These are phyloP conservation scores for Letharia lupina DNA, from an alignment of 495 filamentous ascomycete genomes.

Conservation along the genomic window DNA sequence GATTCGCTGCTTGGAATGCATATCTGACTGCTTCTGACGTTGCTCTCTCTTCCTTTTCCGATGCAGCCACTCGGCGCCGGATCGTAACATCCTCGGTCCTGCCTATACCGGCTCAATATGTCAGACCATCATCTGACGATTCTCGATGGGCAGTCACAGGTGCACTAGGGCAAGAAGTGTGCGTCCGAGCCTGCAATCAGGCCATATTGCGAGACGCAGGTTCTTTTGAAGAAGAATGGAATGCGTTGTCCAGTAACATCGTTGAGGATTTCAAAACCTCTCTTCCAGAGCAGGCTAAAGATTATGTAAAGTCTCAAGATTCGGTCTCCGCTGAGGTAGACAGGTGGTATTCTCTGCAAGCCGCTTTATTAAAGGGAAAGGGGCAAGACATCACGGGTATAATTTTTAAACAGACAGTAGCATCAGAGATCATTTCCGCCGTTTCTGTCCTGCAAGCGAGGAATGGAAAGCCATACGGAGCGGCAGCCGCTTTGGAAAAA, in stretches of 20 bases:
- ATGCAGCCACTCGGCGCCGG: conserved; percentile 38
- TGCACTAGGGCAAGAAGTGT: conserved; percentile 33
- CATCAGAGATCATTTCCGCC: conserved; percentile 41
- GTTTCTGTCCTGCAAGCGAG: conserved; percentile 44
- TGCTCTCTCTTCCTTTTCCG: conserved; percentile 38
- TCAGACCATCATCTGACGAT: conserved; percentile 39
- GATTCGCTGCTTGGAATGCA: conserved; percentile 56
- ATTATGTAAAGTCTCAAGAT: conserved; percentile 61
- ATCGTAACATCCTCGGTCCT: conserved; percentile 43
- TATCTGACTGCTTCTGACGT: conserved; percentile 55
- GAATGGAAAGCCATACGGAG: conserved; percentile 78
- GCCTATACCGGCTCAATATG: conserved; percentile 51
- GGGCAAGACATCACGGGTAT: conserved; percentile 16
- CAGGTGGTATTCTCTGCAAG: conserved; percentile 54
- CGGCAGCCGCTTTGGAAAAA: conserved; percentile 54
- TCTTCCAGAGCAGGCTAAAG: conserved; percentile 68
- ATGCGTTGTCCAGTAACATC: conserved; percentile 44
- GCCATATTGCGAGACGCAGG: conserved; percentile 25
- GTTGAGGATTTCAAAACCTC: conserved; percentile 58
- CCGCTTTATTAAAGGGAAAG: conserved; percentile 35
- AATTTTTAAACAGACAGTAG: conserved; percentile 28
- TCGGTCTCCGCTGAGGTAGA: conserved; percentile 49
- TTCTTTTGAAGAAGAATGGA: conserved; percentile 45
- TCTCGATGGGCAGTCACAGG: conserved; percentile 43
- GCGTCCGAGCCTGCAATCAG: conserved; percentile 34